phyloP scores from a whole-genome alignment of 768 basidiomycete genomes.

The Polyporus arcularius region DNA sequence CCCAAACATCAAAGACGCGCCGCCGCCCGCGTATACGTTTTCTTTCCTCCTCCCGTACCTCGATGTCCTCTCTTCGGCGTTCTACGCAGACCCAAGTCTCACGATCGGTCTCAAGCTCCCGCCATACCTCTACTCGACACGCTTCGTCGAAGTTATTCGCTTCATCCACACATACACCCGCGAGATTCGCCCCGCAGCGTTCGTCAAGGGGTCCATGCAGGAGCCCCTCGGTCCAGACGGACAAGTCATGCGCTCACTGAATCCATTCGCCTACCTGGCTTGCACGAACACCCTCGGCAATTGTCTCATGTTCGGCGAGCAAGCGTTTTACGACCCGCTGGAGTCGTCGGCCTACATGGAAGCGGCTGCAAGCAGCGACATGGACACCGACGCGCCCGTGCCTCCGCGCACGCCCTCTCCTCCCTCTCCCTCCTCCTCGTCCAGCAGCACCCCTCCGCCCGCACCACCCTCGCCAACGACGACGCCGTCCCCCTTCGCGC shows the following conservation, averaged over 20 bases:
- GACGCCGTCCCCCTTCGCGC: conserved; percentile 43
- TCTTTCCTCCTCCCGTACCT: conserved; percentile 54
- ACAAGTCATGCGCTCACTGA: conserved; percentile 23
- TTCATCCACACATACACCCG: conserved; percentile 44
- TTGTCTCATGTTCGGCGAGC: conserved; percentile 61
- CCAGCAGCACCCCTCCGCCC: conserved; percentile 15
- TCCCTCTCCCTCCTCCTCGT: conserved; percentile 8
- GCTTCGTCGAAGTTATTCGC: conserved; percentile 57
- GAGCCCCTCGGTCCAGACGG: conserved; percentile 7
- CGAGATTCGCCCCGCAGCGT: conserved; percentile 13
- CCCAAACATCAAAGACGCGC: conserved; percentile 66
- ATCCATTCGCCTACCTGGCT: conserved; percentile 72
- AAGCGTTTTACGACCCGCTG: conserved; percentile 34
- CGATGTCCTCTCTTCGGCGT: conserved; percentile 50
- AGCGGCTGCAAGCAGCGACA: background rate
- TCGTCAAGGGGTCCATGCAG: conserved; percentile 7
- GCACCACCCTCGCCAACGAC: conserved; percentile 9
- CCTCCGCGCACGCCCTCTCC: background rate
- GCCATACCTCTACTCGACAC: conserved; percentile 65
- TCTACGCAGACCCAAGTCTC: conserved; percentile 51
- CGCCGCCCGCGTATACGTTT: conserved; percentile 70
- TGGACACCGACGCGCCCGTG: conserved; percentile 12
- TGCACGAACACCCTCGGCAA: conserved; percentile 83
- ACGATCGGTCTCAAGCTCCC: conserved; percentile 80
- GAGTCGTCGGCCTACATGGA: conserved; percentile 9